These are phyloP conservation scores for Pseudoscleropodium purum DNA, from an alignment of 225 moss, liverwort and hornwort genomes.

Conservation along the genomic window DNA sequence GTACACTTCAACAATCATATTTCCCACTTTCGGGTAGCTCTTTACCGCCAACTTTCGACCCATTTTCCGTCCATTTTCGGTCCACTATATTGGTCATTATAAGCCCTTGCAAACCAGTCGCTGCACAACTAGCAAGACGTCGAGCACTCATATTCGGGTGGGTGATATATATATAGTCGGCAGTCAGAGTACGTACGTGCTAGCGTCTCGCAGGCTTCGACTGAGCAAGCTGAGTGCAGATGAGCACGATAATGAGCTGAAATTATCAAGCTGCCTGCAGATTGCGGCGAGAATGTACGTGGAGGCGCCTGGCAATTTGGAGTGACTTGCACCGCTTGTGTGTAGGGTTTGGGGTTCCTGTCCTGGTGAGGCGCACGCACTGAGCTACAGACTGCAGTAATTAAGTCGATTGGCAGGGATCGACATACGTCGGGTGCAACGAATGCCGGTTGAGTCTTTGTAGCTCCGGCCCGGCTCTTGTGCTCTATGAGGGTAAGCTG, in stretches of 20 bases:
- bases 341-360: neutral
- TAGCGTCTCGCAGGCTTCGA: neutral
- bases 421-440: neutral
- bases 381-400: neutral
- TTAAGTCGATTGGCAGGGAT: neutral
- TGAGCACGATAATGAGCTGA: neutral
- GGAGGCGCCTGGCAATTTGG: neutral
- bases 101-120: too few species aligned
- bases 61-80: neutral
- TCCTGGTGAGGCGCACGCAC: neutral
- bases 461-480: neutral
- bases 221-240: neutral
- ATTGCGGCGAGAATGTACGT: neutral
- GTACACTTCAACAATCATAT: too few species aligned
- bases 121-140: neutral
- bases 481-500: neutral
- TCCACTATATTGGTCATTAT: neutral
- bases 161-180: neutral
- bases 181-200: neutral
- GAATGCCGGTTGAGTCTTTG: neutral
- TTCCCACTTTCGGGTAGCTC: neutral
- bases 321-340: neutral
- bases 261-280: neutral
- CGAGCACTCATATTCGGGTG: neutral
- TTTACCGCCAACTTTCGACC: neutral